Evolutionary conservation across 2,329 filamentous ascomycete genomes (phyloP).

Genomic region (Daldinia eschscholtzii): DNA sequence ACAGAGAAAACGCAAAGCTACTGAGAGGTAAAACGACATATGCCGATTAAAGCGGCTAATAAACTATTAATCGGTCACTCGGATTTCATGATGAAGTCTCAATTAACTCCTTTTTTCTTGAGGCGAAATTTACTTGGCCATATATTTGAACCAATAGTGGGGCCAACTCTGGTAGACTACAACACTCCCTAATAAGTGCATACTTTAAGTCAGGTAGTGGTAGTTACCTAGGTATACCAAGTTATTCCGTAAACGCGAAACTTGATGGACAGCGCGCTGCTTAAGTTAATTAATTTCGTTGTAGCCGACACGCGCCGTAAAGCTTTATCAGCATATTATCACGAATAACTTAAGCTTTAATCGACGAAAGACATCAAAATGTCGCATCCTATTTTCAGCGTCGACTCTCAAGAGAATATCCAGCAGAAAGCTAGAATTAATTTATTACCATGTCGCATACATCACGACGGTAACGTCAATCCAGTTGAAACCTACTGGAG

Average conservation of each 20-base stretch:
- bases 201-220: too few relatives aligned
- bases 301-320: constrained; percentile 23
- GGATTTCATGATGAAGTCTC: background rate
- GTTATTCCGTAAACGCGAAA: constrained; percentile 1
- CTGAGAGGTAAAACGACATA: background rate
- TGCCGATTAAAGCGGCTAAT: too few relatives aligned
- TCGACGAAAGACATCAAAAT: constrained; percentile 38
- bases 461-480: constrained; percentile 80
- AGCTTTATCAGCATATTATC: background rate
- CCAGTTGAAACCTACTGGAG: constrained; percentile 77
- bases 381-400: constrained; percentile 48
- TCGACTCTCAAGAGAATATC: constrained; percentile 38
- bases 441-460: constrained; percentile 82
- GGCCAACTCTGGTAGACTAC: background rate
- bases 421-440: constrained; percentile 56
- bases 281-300: constrained; percentile 36
- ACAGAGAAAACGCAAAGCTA: background rate
- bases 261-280: constrained; percentile 9
- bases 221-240: constrained; percentile 9
- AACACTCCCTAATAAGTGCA: background rate
- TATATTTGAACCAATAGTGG: background rate
- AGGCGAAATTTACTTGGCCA: constrained; percentile 2
- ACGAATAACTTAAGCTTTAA: background rate
- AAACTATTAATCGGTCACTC: background rate
- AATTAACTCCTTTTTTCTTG: constrained; percentile 7